phyloP scores from a whole-genome alignment of 2,329 filamentous ascomycete genomes.

The Hymenoscyphus linearis region DNA sequence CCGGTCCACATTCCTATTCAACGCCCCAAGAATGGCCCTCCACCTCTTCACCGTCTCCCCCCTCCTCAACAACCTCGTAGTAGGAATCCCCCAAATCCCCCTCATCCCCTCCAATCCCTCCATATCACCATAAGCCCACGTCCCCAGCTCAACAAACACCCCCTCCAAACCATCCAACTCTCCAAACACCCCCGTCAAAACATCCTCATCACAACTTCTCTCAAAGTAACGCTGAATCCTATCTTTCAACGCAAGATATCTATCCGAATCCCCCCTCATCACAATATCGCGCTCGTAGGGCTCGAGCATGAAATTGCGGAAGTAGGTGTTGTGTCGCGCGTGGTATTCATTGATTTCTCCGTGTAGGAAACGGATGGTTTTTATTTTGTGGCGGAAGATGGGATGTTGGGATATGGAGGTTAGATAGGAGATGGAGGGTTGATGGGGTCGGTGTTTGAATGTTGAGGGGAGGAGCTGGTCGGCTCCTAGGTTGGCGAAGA shows the following conservation, averaged over 20 bases:
- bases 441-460: constrained; percentile 21
- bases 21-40: constrained; percentile 17
- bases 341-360: constrained; percentile 30
- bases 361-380: constrained; percentile 21
- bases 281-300: constrained; percentile 25
- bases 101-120: constrained; percentile 11
- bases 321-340: constrained; percentile 28
- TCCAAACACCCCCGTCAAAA: constrained; percentile 17
- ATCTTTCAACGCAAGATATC: constrained; percentile 29
- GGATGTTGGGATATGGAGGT: constrained; percentile 20
- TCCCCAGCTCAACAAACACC: constrained; percentile 18
- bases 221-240: constrained; percentile 26
- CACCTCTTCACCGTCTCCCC: constrained; percentile 22
- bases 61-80: constrained; percentile 20
- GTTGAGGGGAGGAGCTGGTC: constrained; percentile 22
- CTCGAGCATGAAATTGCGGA: constrained; percentile 26
- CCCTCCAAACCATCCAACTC: constrained; percentile 19
- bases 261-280: constrained; percentile 29
- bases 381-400: constrained; percentile 19
- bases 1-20: constrained; percentile 9
- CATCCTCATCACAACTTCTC: constrained; percentile 16
- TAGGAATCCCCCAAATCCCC: constrained; percentile 26
- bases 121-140: constrained; percentile 21
- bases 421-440: constrained; percentile 23
- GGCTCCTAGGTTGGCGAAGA: constrained; percentile 22